Conservation (phyloP, 2,329 filamentous ascomycete species). For the Neonectria neomacrospora region DNA sequence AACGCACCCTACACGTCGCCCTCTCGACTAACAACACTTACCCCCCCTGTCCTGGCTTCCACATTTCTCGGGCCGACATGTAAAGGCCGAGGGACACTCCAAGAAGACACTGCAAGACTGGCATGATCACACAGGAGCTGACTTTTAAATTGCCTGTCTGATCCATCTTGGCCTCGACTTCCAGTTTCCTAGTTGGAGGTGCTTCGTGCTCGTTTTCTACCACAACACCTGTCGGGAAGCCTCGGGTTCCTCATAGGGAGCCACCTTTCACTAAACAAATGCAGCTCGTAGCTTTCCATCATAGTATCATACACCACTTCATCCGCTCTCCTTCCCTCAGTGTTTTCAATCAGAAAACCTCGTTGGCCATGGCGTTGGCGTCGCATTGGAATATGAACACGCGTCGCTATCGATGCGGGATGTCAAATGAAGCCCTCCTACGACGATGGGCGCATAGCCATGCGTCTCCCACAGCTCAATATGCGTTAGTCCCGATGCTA, state of each 20-base stretch:
- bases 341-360: neutral
- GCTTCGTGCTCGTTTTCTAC: neutral
- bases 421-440: neutral
- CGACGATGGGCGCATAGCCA: neutral
- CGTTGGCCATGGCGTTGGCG: neutral
- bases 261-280: neutral
- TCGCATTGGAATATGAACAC: neutral
- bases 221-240: neutral
- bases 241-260: neutral
- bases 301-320: neutral
- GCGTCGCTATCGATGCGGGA: neutral
- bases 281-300: neutral
- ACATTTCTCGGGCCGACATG: neutral
- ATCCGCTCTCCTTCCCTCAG: neutral
- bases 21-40: neutral
- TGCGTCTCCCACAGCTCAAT: neutral
- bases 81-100: neutral
- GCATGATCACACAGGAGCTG: neutral
- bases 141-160: neutral
- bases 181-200: neutral
- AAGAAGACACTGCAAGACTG: neutral
- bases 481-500: neutral
- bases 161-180: neutral
- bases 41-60: neutral
- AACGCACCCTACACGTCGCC: neutral